Conservation (phyloP, 495 filamentous ascomycete species). For the Letharia columbiana region DNA sequence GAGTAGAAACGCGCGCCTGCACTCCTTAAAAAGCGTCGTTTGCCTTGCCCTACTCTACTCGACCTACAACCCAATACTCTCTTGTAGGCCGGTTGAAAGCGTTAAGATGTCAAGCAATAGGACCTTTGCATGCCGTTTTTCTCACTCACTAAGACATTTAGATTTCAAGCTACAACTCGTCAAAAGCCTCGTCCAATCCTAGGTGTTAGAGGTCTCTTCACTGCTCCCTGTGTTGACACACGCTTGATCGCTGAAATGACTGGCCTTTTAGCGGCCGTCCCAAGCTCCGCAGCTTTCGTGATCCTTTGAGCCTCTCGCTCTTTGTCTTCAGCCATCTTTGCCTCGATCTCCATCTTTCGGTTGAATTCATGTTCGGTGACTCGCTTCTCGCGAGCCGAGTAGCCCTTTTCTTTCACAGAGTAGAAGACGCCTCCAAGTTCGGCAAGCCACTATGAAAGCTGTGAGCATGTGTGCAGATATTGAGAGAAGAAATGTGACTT, state of each 20-base stretch:
- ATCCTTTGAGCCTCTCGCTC: slow-evolving; percentile 38
- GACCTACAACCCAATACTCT: no score
- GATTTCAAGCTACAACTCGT: background rate
- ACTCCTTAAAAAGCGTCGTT: no score
- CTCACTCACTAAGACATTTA: background rate
- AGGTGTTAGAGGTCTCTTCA: slow-evolving; percentile 33
- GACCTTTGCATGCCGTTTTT: background rate
- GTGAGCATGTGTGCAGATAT: slow-evolving; percentile 8
- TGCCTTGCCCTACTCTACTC: no score
- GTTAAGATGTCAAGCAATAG: background rate
- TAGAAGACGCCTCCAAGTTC: slow-evolving; percentile 99
- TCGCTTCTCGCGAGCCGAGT: slow-evolving; percentile 77
- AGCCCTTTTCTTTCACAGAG: slow-evolving; percentile 95
- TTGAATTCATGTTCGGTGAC: slow-evolving; percentile 94
- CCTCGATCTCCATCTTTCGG: slow-evolving; percentile 89
- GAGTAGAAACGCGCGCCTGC: no score
- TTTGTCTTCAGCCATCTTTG: slow-evolving; percentile 85
- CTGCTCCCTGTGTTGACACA: slow-evolving; percentile 28
- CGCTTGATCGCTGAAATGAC: slow-evolving; percentile 23
- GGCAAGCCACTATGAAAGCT: slow-evolving; percentile 64
- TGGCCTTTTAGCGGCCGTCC: slow-evolving; percentile 16
- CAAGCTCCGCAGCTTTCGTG: slow-evolving; percentile 19
- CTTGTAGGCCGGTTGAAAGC: no score
- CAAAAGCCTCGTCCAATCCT: slow-evolving; percentile 30
- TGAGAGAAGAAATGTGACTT: slow-evolving; percentile 27